These are phyloP conservation scores for Cinnamomum chago DNA, from an alignment of 164 flowering plant species.

Conservation along the genomic window DNA sequence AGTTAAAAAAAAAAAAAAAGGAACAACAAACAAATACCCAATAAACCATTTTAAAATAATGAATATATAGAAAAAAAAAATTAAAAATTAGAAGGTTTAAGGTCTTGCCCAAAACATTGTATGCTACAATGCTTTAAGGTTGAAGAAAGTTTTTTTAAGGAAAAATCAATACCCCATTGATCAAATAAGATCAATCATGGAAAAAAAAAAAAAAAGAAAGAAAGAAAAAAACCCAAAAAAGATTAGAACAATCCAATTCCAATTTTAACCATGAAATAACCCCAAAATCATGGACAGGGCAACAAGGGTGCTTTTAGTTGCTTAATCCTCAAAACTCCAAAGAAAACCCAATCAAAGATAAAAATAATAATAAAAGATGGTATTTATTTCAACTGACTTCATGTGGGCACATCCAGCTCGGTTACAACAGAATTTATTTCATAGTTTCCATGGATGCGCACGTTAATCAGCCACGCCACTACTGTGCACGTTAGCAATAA, in stretches of 20 bases:
- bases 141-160: neutral
- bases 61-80: too few relatives aligned
- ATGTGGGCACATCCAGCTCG: too few relatives aligned
- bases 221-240: neutral
- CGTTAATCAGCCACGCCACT: neutral
- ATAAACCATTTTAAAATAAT: too few relatives aligned
- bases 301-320: neutral
- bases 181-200: neutral
- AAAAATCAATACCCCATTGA: neutral
- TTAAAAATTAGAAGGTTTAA: neutral
- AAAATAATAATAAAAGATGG: too few relatives aligned
- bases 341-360: too few relatives aligned
- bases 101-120: neutral
- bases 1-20: too few relatives aligned
- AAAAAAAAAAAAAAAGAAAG: neutral
- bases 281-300: neutral
- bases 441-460: neutral
- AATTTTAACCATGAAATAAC: neutral
- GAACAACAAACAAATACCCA: neutral
- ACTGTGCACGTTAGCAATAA: constrained; percentile 6
- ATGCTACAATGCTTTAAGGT: neutral
- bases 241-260: neutral
- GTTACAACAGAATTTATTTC: too few relatives aligned
- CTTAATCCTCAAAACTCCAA: too few relatives aligned
- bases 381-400: too few relatives aligned